phyloP scores from a whole-genome alignment of 2,329 filamentous ascomycete species.

The Cercospora sp. region DNA sequence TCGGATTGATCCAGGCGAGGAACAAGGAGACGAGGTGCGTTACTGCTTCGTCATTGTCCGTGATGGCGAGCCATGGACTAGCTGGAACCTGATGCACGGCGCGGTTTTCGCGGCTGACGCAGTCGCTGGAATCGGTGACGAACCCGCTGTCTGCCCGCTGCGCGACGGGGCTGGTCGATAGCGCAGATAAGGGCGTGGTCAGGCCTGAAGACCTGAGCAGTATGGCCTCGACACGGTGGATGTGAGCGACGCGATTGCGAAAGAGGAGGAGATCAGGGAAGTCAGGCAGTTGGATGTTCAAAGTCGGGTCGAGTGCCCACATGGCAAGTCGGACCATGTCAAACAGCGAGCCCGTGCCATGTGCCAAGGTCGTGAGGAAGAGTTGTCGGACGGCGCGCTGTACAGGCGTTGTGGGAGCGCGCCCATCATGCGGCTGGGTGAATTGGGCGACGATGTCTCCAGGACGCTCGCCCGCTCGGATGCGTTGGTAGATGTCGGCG shows the following conservation, averaged over 20 bases:
- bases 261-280: background rate
- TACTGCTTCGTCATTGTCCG: constrained; percentile 12
- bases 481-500: background rate
- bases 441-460: background rate
- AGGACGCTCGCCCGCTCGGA: background rate
- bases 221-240: background rate
- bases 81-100: constrained; percentile 10
- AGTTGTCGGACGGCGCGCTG: background rate
- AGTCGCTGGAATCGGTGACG: too few relatives aligned
- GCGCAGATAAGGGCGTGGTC: background rate
- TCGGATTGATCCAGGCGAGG: constrained; percentile 22
- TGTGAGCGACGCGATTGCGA: background rate
- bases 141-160: background rate
- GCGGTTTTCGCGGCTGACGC: too few relatives aligned
- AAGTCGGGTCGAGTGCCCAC: background rate
- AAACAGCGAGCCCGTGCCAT: constrained; percentile 17
- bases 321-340: constrained; percentile 15
- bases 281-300: background rate
- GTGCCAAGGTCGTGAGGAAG: constrained; percentile 13
- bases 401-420: too few relatives aligned
- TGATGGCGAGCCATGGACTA: constrained; percentile 14
- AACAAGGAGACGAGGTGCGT: constrained; percentile 21
- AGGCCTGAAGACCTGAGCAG: background rate
- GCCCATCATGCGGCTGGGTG: too few relatives aligned
- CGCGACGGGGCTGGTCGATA: background rate